phyloP scores from a whole-genome alignment of 208 protist species.

The Trypanosoma melophagium region DNA sequence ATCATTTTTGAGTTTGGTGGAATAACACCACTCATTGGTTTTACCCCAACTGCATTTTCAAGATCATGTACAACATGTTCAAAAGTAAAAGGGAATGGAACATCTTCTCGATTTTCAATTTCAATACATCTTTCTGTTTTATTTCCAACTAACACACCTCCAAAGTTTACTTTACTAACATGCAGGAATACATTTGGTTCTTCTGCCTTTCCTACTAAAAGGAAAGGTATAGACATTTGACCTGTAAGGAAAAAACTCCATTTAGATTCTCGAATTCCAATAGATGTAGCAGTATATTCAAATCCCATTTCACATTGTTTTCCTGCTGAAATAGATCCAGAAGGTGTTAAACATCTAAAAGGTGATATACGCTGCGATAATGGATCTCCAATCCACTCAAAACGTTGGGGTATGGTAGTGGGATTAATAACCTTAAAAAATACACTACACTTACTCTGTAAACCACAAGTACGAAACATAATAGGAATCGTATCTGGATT shows the following conservation, averaged over 20 bases:
- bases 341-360: slow-evolving; percentile 90
- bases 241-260: slow-evolving; percentile 93
- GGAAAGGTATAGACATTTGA: slow-evolving; percentile 86
- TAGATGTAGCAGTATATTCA: slow-evolving; percentile 90
- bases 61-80: slow-evolving; percentile 57
- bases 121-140: slow-evolving; percentile 70
- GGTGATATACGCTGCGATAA: slow-evolving; percentile 40
- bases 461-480: slow-evolving; percentile 59
- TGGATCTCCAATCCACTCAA: slow-evolving; percentile 86
- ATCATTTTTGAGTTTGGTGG: slow-evolving; percentile 65
- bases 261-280: slow-evolving; percentile 81
- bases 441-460: slow-evolving; percentile 85
- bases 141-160: slow-evolving; percentile 84
- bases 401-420: slow-evolving; percentile 90
- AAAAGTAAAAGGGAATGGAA: slow-evolving; percentile 93
- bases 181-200: slow-evolving; percentile 94
- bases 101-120: slow-evolving; percentile 93
- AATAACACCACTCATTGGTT: slow-evolving; percentile 82
- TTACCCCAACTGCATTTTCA: slow-evolving; percentile 57
- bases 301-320: slow-evolving; percentile 95
- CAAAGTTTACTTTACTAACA: slow-evolving; percentile 91
- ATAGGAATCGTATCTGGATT: slow-evolving; percentile 82
- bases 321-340: slow-evolving; percentile 78
- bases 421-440: slow-evolving; percentile 96
- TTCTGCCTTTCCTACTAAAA: slow-evolving; percentile 91